Conservation (phyloP, 2,329 filamentous ascomycete species). For the Setomelanomma holmii region DNA sequence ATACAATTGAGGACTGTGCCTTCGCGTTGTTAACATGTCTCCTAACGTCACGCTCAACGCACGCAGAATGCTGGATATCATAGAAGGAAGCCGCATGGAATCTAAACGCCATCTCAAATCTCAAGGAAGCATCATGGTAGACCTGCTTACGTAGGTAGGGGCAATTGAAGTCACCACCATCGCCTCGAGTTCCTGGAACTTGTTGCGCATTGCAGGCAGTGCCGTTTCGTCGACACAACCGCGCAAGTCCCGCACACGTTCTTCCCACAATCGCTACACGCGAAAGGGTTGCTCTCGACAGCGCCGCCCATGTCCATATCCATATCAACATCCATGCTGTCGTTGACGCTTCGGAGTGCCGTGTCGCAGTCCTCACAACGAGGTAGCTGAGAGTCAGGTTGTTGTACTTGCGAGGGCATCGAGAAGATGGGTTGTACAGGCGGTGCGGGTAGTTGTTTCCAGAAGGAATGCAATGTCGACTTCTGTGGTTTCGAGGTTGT, state of each 20-base stretch:
- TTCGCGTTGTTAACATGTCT: too few species aligned
- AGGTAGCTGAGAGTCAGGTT: conserved; percentile 14
- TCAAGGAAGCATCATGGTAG: not conserved
- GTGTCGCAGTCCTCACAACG: conserved; percentile 56
- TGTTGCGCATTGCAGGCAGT: conserved; percentile 53
- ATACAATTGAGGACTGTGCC: too few species aligned
- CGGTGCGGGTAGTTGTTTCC: conserved; percentile 49
- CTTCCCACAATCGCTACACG: conserved; percentile 49
- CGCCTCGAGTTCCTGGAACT: conserved; percentile 13
- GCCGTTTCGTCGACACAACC: conserved; percentile 44
- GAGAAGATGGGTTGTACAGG: conserved; percentile 32
- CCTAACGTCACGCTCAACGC: not conserved
- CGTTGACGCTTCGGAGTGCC: conserved; percentile 32
- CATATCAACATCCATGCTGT: conserved; percentile 50
- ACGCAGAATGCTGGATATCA: not conserved
- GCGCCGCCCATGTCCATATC: conserved; percentile 41
- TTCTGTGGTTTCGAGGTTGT: conserved; percentile 42
- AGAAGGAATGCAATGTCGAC: conserved; percentile 57
- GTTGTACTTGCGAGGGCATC: conserved; percentile 15
- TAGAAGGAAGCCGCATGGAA: not conserved
- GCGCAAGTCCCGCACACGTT: conserved; percentile 54
- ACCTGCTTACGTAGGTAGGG: too few species aligned
- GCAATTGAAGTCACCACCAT: conserved; percentile 9
- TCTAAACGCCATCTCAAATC: not conserved
- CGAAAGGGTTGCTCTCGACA: conserved; percentile 36